Conservation (phyloP, 2,329 filamentous ascomycete genomes). For the Botryotinia convoluta region DNA sequence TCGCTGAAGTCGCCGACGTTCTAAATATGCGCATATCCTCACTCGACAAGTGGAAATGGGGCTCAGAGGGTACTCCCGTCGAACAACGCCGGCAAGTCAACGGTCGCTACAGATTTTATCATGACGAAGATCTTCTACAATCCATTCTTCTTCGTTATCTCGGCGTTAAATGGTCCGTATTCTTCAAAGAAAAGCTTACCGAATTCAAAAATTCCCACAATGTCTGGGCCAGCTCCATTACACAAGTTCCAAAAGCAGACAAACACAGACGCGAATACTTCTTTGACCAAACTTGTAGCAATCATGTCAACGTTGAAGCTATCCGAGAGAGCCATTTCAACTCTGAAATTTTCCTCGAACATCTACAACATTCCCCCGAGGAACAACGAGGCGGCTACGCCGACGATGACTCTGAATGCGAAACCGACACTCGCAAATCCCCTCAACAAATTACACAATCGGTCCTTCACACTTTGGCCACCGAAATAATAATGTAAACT, state of each 20-base stretch:
- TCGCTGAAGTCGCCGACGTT: conserved; percentile 54
- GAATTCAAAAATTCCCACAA: conserved; percentile 14
- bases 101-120: conserved; percentile 57
- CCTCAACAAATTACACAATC: conserved; percentile 52
- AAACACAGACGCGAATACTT: conserved; percentile 45
- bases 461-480: conserved; percentile 53
- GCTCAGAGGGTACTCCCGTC: conserved; percentile 44
- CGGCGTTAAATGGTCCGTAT: conserved; percentile 49
- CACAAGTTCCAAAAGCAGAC: conserved; percentile 37
- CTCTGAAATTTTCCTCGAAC: conserved; percentile 53
- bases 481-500: conserved; percentile 49
- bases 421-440: conserved; percentile 40
- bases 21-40: conserved; percentile 54
- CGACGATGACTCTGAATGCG: conserved; percentile 23
- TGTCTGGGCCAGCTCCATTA: conserved; percentile 25
- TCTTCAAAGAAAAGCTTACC: conserved; percentile 43
- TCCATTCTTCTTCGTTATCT: conserved; percentile 53
- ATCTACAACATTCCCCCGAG: conserved; percentile 47
- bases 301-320: conserved; percentile 35
- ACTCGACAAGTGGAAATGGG: conserved; percentile 53
- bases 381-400: conserved; percentile 27
- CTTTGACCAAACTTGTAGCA: conserved; percentile 33
- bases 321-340: conserved; percentile 46
- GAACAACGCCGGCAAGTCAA: conserved; percentile 54
- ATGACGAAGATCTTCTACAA: conserved; percentile 57